These are phyloP conservation scores for Lactarius deliciosus DNA, from an alignment of 768 basidiomycete species.

Conservation along the genomic window DNA sequence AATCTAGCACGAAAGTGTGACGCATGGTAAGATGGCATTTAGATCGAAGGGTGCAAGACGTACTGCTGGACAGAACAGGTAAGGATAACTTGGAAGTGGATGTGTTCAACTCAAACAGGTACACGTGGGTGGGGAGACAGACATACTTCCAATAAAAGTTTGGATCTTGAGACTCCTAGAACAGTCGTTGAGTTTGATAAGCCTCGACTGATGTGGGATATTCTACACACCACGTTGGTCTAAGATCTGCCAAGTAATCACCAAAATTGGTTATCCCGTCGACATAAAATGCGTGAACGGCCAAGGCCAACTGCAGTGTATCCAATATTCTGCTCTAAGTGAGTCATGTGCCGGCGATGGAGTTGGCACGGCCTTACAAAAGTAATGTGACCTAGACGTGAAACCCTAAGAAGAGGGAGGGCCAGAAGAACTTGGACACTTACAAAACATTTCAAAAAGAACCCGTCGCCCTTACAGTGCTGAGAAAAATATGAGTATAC, in stretches of 20 bases:
- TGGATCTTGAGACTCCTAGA: constrained; percentile 10
- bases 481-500: constrained; percentile 3
- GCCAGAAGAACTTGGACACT: not conserved
- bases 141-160: constrained; percentile 11
- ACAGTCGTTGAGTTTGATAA: not conserved
- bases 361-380: not conserved
- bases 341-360: not conserved
- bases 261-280: constrained; percentile 12
- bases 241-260: constrained; percentile 4
- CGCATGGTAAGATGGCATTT: not conserved
- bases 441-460: constrained; percentile 12
- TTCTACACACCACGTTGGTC: constrained; percentile 4
- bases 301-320: not conserved
- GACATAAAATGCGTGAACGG: constrained; percentile 11
- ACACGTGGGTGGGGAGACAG: not conserved
- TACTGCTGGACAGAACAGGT: constrained; percentile 9
- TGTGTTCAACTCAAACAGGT: not conserved
- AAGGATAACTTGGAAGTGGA: not conserved
- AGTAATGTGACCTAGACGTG: constrained; percentile 4
- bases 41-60: not conserved
- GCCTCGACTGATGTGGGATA: not conserved
- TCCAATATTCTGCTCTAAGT: constrained; percentile 5
- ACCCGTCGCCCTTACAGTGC: constrained; percentile 1
- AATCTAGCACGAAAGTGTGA: constrained; percentile 4
- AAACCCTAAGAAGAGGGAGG: not conserved